phyloP scores from a whole-genome alignment of 2,329 filamentous ascomycete genomes.

The Fusarium pilosicola region DNA sequence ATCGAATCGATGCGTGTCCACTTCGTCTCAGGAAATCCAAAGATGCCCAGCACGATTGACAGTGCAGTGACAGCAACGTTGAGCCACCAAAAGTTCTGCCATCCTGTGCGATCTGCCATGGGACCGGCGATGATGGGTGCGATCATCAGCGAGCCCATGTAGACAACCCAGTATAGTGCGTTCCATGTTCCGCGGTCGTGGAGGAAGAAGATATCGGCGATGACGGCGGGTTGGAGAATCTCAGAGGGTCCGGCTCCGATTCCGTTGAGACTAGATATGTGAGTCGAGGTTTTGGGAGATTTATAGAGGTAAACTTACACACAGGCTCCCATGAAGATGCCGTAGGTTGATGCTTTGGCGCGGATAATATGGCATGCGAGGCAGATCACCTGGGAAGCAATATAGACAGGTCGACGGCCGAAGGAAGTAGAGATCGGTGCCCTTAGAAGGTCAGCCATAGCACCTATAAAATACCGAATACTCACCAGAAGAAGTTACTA shows the following conservation, averaged over 20 bases:
- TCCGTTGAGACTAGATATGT: background rate
- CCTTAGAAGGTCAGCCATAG: background rate
- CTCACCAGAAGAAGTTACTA: background rate
- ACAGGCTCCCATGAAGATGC: conserved; percentile 1
- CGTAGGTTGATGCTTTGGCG: conserved; percentile 2
- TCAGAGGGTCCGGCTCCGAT: conserved; percentile 24
- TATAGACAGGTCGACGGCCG: background rate
- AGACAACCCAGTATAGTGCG: conserved; percentile 26
- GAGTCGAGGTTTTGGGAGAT: fast-evolving
- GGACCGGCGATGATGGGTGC: background rate
- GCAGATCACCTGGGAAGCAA: conserved; percentile 2
- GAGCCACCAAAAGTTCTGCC: conserved; percentile 15
- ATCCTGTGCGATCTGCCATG: background rate
- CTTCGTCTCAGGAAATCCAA: conserved; percentile 3
- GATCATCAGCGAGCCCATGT: conserved; percentile 21
- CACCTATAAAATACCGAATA: fast-evolving
- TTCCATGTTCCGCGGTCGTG: conserved; percentile 34
- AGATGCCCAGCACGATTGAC: background rate
- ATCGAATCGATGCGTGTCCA: background rate
- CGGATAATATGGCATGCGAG: background rate
- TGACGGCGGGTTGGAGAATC: conserved; percentile 25
- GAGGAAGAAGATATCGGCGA: conserved; percentile 34
- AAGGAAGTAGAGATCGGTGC: background rate
- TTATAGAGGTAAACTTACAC: background rate
- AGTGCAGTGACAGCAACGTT: background rate